Evolutionary conservation across 1,284 basidiomycete species (phyloP), one percentile per base, ranked within the genome.

Genomic region (Cerrena zonata): DNA sequence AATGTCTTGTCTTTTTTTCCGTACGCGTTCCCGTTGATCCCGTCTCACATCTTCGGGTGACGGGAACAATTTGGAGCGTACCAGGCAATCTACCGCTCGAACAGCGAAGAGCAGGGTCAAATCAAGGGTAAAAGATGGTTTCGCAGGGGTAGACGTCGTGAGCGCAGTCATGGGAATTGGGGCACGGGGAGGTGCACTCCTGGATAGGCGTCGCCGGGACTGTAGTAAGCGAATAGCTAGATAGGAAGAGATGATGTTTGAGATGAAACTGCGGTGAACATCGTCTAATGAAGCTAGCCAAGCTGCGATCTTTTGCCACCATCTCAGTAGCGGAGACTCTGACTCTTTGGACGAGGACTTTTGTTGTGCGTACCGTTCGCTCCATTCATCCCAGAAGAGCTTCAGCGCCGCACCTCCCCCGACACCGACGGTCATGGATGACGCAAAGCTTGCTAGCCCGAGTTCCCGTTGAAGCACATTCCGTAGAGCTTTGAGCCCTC

Each of bases 101-200:
- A 87, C 84, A 40, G 85, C 64, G 22, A 88, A 62, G 2, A 90
- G 65, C 0, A 90, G 65, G 4, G 80, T 86, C 37, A 89, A 67
- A 58, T 88, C 84, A 18, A 88, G 60, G 0, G 85, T 87, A 4
- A 78, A 72, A 2, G 82, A 83, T 7, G 68, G 62, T 48, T 62
- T 56, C 41, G 51, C 55, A 1, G 49, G 50, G 37, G 47, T 39
- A 4, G 48, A 50, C 4, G 49, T 50, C 39, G 43, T 39, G 5
- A 47, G 49, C 22, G 48, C 45, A n/a, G 49, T 51, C 40, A 48
- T 19, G 19, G 39, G 37, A 45, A 54, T 44, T 44, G 44, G 36
- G 25, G 27, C 26, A 26, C 26, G 47, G 23, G 36, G 40, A 13
- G 19, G 51, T 21, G 24, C 27, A 27, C 24, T 42, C 5, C 21